Evolutionary conservation across 192 early-diverging fungal genomes (phyloP).

Genomic region (Geranomyces variabilis): DNA sequence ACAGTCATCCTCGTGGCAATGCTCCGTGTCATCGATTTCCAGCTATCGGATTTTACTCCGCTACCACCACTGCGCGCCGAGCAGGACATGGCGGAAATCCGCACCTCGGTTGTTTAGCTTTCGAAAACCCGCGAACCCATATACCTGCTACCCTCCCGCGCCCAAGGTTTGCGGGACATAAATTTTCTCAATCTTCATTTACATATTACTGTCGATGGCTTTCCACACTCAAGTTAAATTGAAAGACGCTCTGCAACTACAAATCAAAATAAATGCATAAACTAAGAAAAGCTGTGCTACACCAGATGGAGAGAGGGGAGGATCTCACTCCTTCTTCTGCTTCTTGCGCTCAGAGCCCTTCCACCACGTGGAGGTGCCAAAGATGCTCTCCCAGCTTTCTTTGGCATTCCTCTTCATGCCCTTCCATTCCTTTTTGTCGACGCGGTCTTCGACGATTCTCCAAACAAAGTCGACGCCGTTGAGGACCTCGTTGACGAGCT

Average conservation of each 20-base stretch:
- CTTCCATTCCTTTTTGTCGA: slow-evolving; percentile 17
- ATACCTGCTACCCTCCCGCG: too few relatives aligned
- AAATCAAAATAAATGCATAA: too few relatives aligned
- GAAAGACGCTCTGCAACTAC: too few relatives aligned
- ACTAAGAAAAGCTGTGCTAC: too few relatives aligned
- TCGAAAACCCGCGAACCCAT: too few relatives aligned
- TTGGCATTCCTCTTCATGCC: not conserved
- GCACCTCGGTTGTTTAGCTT: not conserved
- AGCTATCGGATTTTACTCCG: slow-evolving; percentile 23
- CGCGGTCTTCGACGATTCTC: slow-evolving; percentile 21
- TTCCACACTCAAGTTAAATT: too few relatives aligned
- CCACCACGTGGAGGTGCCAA: not conserved
- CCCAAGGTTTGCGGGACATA: too few relatives aligned
- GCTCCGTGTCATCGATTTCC: slow-evolving; percentile 45
- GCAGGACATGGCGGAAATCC: slow-evolving; percentile 1
- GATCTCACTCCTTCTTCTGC: not conserved
- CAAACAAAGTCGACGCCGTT: slow-evolving; percentile 21
- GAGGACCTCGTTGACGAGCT: not conserved
- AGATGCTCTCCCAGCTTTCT: too few relatives aligned
- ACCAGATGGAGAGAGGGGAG: too few relatives aligned
- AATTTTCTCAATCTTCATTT: too few relatives aligned
- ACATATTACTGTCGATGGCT: too few relatives aligned
- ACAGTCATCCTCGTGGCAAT: slow-evolving; percentile 26
- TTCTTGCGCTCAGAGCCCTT: not conserved
- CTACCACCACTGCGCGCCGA: not conserved